phyloP scores from a whole-genome alignment of 2,329 filamentous ascomycete genomes.

The Neoascochyta sp. region DNA sequence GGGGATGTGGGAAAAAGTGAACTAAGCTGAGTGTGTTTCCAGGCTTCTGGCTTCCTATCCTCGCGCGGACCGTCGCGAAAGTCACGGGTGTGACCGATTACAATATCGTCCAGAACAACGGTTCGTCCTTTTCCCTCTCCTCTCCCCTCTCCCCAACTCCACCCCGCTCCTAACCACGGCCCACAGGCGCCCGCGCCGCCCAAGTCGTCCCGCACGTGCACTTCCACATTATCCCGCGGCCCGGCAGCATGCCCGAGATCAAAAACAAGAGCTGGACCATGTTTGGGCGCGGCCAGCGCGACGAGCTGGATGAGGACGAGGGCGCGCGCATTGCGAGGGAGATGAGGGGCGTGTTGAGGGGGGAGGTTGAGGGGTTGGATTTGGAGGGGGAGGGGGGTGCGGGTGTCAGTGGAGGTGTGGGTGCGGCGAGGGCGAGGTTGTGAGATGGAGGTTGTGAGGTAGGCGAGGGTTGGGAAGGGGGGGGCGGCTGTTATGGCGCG shows the following conservation, averaged over 20 bases:
- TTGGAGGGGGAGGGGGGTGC: no score
- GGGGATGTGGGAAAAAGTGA: not conserved
- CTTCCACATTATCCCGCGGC: slow-evolving; percentile 88
- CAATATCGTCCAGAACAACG: slow-evolving; percentile 97
- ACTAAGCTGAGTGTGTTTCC: slow-evolving; percentile 1
- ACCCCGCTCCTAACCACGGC: not conserved
- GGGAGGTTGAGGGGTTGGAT: slow-evolving; percentile 34
- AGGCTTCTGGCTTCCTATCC: slow-evolving; percentile 61
- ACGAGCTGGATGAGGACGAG: slow-evolving; percentile 74
- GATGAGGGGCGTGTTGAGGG: slow-evolving; percentile 41
- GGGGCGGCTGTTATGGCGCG: no score
- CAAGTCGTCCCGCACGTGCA: slow-evolving; percentile 93
- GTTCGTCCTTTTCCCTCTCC: slow-evolving; percentile 29
- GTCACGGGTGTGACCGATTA: slow-evolving; percentile 75
- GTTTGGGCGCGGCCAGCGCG: slow-evolving; percentile 71
- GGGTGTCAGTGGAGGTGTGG: no score
- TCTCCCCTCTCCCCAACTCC: not conserved
- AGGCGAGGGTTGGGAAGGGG: no score
- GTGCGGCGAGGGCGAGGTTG: no score
- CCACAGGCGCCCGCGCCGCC: slow-evolving; percentile 68
- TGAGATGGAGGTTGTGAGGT: no score
- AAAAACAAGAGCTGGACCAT: slow-evolving; percentile 68
- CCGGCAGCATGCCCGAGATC: slow-evolving; percentile 52
- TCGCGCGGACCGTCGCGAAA: slow-evolving; percentile 67
- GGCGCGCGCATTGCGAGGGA: slow-evolving; percentile 57